Base-by-base conservation (phyloP, 2,329 filamentous ascomycete genomes). In the Cylindrodendrum hubeiense region DNA sequence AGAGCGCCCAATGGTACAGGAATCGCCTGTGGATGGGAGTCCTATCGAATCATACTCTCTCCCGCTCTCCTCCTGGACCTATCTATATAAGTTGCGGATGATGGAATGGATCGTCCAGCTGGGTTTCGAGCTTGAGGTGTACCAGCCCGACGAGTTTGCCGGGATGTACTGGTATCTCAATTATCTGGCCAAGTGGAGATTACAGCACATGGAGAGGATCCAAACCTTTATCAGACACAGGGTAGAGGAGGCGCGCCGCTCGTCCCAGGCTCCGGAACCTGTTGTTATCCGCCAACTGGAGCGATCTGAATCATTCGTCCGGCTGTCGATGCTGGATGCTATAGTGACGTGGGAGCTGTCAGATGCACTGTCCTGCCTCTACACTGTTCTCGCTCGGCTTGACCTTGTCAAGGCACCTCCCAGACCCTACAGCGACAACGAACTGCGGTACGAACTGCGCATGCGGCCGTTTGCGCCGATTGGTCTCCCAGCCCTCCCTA, bases 101-200 rank as follows among this genome's bases (percentile, higher is more conserved):
- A 93, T 98, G 86, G 91, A 95, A 76, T 92, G 90, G 84, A 91
- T 97, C 49, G 86, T 98, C 17, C 93, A 98, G 75, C 89, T 98
- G 33, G 96, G 97, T 13, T 98, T 99, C 78, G 96, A 99, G 79
- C 90, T 98, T 13, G 91, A 95, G 46, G 88, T 97, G 10, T 98
- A 98, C 79, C 90, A 95, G 57, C 86, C 90, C 0, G 92, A 97
- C 77, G 96, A 99, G 78, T 85, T 96, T 10, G 87, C 90, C 1
- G 90, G 89, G 24, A 97, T 98, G 92, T 98, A 98, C 79, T 96
- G 92, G 90, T 94, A 97, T 77, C 82, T 97, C 67, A 88, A 93
- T 71, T 88, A 93, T 81, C 82, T 97, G 64, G 84, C 92, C 74
- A 87, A 90, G 76, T 88, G 91, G 60, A 84, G 91, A 66, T 80